These are phyloP conservation scores for Claviceps arundinis DNA, from an alignment of 2,329 filamentous ascomycete species.

Conservation along the genomic window DNA sequence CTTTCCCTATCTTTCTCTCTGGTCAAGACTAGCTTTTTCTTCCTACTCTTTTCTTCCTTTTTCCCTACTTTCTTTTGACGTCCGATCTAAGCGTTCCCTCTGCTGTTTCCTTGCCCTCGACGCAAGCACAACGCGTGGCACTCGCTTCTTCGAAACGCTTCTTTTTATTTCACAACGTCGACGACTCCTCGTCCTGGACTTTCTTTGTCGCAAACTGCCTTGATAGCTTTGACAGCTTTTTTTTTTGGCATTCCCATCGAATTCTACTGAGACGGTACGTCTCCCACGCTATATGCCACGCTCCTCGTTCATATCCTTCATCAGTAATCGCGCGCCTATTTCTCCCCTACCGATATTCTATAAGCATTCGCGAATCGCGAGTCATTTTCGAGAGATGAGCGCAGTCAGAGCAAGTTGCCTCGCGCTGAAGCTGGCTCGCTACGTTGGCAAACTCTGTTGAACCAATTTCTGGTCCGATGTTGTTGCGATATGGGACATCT, in stretches of 20 bases:
- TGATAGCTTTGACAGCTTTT: neutral
- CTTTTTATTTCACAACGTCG: too few relatives aligned
- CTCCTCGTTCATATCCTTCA: neutral
- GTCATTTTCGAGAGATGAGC: neutral
- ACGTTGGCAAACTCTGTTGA: neutral
- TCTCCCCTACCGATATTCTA: neutral
- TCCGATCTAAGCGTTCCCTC: too few relatives aligned
- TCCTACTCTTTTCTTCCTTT: neutral
- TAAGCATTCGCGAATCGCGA: neutral
- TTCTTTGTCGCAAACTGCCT: neutral
- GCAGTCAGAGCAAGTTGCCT: too few relatives aligned
- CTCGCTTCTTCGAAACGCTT: too few relatives aligned
- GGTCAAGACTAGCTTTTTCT: neutral
- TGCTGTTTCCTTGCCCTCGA: too few relatives aligned
- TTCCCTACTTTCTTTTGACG: neutral
- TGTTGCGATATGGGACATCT: too few relatives aligned
- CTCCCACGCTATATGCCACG: neutral
- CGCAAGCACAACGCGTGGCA: too few relatives aligned
- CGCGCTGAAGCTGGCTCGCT: too few relatives aligned
- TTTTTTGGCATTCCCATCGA: neutral
- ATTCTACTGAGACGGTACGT: slow-evolving; percentile 1
- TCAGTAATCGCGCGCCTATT: neutral
- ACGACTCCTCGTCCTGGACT: too few relatives aligned
- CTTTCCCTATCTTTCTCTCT: neutral
- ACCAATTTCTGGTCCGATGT: too few relatives aligned